A percentile compares a stretch with the other conserved stretches of the same genome.
Conservation (phyloP, 2,329 filamentous ascomycete genomes). For the Fusarium tricinctum region DNA sequence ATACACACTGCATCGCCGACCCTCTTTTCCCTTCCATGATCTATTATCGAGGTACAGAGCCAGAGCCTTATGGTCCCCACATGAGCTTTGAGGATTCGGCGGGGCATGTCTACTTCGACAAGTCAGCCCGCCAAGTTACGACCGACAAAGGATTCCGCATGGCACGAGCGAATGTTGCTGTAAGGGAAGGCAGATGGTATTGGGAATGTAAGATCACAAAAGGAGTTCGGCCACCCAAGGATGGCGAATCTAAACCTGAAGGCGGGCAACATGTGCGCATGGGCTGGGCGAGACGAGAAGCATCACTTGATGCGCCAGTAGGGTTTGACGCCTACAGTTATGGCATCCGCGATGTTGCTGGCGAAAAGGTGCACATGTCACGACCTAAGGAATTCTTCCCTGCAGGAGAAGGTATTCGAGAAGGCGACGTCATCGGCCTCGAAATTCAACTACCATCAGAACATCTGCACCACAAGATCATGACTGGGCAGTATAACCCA, state of each 20-base stretch:
- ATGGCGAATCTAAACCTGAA: conserved; percentile 60
- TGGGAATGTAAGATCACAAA: conserved; percentile 93
- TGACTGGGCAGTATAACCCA: conserved; percentile 89
- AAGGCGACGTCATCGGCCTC: conserved; percentile 94
- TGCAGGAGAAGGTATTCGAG: conserved; percentile 81
- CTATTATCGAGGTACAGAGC: conserved; percentile 91
- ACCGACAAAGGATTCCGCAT: conserved; percentile 95
- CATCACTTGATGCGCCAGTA: conserved; percentile 84
- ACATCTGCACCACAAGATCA: conserved; percentile 86
- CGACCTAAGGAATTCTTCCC: conserved; percentile 92
- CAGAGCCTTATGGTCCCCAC: conserved; percentile 83
- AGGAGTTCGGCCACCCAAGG: conserved; percentile 68
- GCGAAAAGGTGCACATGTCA: conserved; percentile 94
- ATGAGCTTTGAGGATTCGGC: conserved; percentile 95
- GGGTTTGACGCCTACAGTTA: conserved; percentile 95
- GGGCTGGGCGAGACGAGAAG: conserved; percentile 87
- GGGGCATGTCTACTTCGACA: conserved; percentile 85
- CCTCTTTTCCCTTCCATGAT: conserved; percentile 87
- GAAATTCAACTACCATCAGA: conserved; percentile 93
- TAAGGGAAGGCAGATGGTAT: conserved; percentile 90
- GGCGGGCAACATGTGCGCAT: conserved; percentile 79
- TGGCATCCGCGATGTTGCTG: conserved; percentile 87
- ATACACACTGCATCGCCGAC: conserved; percentile 91
- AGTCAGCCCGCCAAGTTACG: conserved; percentile 80
- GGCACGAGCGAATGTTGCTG: conserved; percentile 89